Evolutionary conservation across 495 filamentous ascomycete genomes (phyloP), one percentile per base, ranked within the genome.

Genomic region (Arthonia radiata): DNA sequence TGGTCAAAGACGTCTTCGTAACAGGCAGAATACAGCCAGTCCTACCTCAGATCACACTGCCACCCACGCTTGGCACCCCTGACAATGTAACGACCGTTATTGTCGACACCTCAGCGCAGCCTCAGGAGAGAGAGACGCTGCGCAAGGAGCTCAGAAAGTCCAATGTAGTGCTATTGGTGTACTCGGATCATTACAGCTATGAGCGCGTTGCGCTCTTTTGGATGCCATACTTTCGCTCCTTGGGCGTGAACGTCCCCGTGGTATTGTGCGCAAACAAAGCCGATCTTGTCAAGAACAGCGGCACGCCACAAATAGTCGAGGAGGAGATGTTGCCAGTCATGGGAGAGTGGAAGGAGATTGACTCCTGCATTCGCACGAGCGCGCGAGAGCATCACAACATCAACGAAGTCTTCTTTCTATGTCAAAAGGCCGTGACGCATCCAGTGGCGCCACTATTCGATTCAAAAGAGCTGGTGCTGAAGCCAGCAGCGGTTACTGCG

Each of bases 311-410:
- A 43, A 73, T 92, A 8, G 61, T 90, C 7, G 74, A 83, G 39
- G 82, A 93, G 41, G 86, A 97, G 53, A 97, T 97, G 89, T 54
- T 97, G 27, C 89, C 86, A 2, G 69, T 94, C 36, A 94, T 97
- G 86, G 66, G 74, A 23, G 86, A 97, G 47, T 97, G 94, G 56
- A 86, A 92, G 31, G 86, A 97, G 49, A 92, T 97, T 25, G 86
- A 97, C 40, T 89, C 81, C 1, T 93, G 86, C 47, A 92, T 97
- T 43, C 65, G 86, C 26, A 78, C 82, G 1, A 94, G 83, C 46
- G 86, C 89, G 13, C 68, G 80, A 35, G 82, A 97, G 42, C 76
- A 91, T 38, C 70, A 74, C 31, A 97, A 97, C 50, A 72, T 94
- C 34, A 90, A 91, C 39, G 83, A 97, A 49, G 78, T 79, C 12